A percentile compares a stretch with the other conserved stretches of the same genome.
phyloP scores from a whole-genome alignment of 2,329 filamentous ascomycete genomes.

The Aurifilum marmelostoma region DNA sequence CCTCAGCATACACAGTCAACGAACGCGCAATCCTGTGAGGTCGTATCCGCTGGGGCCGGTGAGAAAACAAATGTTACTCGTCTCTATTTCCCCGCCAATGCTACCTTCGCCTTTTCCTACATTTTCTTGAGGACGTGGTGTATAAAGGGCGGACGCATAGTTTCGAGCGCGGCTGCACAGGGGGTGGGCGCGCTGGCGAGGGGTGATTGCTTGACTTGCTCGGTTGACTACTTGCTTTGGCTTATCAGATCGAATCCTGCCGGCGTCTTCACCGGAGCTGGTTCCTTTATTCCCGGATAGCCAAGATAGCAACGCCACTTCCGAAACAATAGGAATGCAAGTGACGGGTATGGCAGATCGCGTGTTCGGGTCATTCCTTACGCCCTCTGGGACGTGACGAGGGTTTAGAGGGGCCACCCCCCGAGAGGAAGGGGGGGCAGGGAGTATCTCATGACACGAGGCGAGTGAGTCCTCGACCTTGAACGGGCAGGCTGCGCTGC shows the following conservation, averaged over 20 bases:
- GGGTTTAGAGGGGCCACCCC: neutral
- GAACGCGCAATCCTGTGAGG: neutral
- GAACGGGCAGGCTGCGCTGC: neutral
- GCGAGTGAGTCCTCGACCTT: neutral
- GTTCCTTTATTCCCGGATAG: neutral
- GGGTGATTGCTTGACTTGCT: neutral
- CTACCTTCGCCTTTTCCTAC: neutral
- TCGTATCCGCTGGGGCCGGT: neutral
- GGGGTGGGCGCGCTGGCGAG: neutral
- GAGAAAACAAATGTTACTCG: neutral
- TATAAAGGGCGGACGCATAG: neutral
- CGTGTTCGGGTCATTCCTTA: neutral
- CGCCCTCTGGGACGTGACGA: neutral
- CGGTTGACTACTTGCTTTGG: neutral
- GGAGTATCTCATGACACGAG: neutral
- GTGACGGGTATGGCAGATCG: neutral
- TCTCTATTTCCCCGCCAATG: neutral
- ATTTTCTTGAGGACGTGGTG: neutral
- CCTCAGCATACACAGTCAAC: neutral
- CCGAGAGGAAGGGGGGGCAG: no score
- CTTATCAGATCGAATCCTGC: conserved; percentile 6
- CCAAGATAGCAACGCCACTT: neutral
- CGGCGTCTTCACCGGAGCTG: neutral
- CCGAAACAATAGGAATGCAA: neutral
- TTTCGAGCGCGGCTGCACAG: neutral